Evolutionary conservation across 2,329 filamentous ascomycete species (phyloP), one percentile per base, ranked within the genome.

Genomic region (Leptographium wingfieldii): DNA sequence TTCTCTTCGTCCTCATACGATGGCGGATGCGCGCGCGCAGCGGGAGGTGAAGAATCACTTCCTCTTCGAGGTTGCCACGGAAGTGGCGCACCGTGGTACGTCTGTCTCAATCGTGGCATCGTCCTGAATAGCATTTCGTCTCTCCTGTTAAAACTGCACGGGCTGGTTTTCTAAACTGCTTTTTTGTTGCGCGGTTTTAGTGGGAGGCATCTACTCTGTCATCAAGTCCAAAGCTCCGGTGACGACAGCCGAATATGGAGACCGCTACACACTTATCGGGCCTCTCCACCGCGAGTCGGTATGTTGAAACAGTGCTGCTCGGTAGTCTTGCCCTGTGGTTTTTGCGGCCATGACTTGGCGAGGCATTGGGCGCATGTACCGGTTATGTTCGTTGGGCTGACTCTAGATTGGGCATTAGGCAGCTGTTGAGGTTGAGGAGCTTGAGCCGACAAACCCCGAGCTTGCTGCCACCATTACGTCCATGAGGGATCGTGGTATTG

Each of bases 221-320:
- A 86, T 99, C 75, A 99, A 99, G 76, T 99, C 94, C 63, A 99
- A 99, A 75, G 92, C 94, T 46, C 92, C 94, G 57, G 94, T 97
- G 63, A 97, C 94, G 52, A 96, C 92, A 0, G 91, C 91, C 63
- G 94, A 99, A 74, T 99, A 97, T 94, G 94, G 94, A 74, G 91
- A 96, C 62, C 85, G 90, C 66, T 99, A 99, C 75, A 95, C 90
- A 33, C 82, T 97, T 65, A 92, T 99, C 72, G 94, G 94, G 2
- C 94, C 94, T 61, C 85, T 95, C 71, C 96, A 97, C 76, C 86
- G 88, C 71, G 82, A 87, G 68, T 96, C 94, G 65, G 90, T 94
- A 80, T 61, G 65, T 53, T 27, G 14, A 11, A 22, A 19, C 38
- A 5, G 19, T 6, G 19, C 22, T 10, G 3, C 10, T 35, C 33